Conservation (phyloP, 169 alveolate species). For the Miamiensis avidus region DNA sequence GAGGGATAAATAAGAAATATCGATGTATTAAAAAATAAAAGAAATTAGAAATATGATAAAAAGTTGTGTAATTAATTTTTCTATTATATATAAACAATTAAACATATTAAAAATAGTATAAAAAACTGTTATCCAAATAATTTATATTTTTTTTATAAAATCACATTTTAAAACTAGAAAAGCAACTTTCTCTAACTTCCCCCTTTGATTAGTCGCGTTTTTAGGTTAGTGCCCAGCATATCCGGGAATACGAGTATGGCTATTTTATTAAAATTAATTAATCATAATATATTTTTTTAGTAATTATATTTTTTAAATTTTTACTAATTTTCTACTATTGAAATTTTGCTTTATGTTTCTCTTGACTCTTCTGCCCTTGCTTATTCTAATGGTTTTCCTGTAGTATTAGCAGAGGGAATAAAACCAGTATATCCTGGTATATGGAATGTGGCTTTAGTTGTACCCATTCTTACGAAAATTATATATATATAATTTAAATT, state of each 20-base stretch:
- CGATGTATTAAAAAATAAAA: too few relatives aligned
- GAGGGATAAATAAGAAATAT: too few relatives aligned
- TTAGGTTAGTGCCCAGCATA: slow-evolving; percentile 50
- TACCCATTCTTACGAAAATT: slow-evolving; percentile 25
- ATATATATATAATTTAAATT: background rate
- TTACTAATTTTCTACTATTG: slow-evolving; percentile 47
- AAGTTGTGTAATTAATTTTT: too few relatives aligned
- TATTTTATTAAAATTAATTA: background rate
- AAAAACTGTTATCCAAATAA: too few relatives aligned
- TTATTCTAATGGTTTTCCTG: slow-evolving; percentile 38
- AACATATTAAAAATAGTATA: too few relatives aligned
- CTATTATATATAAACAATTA: too few relatives aligned
- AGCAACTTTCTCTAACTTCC: slow-evolving; percentile 21
- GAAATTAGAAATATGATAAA: too few relatives aligned
- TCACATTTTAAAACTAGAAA: background rate
- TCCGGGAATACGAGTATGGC: slow-evolving; percentile 50
- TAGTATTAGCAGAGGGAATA: slow-evolving; percentile 38
- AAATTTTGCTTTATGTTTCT: slow-evolving; percentile 21
- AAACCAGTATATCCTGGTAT: slow-evolving; percentile 51
- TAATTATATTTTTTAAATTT: too few relatives aligned
- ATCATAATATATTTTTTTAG: background rate
- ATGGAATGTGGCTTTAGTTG: slow-evolving; percentile 42
- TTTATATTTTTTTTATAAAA: too few relatives aligned
- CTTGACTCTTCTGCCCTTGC: slow-evolving; percentile 32
- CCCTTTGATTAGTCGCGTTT: slow-evolving; percentile 18